Evolutionary conservation across 495 filamentous ascomycete genomes (phyloP), one percentile per base, ranked within the genome.

Genomic region (Penicillium soppii): DNA sequence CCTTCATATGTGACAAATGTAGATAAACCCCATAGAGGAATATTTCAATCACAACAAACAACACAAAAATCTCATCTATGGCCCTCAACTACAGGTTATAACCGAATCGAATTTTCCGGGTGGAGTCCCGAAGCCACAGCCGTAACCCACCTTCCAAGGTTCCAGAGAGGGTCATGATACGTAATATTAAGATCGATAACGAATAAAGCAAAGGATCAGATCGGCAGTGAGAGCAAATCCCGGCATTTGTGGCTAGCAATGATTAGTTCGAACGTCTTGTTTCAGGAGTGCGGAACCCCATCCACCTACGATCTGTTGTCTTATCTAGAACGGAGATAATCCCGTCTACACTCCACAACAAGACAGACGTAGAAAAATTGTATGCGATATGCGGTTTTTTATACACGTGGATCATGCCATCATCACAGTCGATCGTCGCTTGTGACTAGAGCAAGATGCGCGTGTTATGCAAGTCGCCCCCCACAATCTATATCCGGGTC

Each of bases 71-170:
- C 32, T 12, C 17, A 35, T 16, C 16, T 7, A 16, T 4, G 2
- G 7, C 30, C 30, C 25, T 23, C 16, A 2, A 35, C 20, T 7
- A 19, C 22, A n/a, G 50, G 54, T 54, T 57, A 53, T 57, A 57
- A 43, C 42, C 32, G 35, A 25, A 38, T 36, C 30, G 44, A 54
- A 32, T 45, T 51, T 23, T 45, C 47, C 1, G 40, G 55, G 43
- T 54, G 51, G 50, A 58, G 53, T 45, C 21, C 56, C 59, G 56
- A 57, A 62, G 51, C 56, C 56, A 62, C 59, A 55, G 43, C 59
- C 62, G 53, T 39, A 43, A 56, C 42, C 50, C 56, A 46, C 56
- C 47, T 47, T 39, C 32, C 7, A 43, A 26, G n/a, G n/a, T n/a
- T n/a, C n/a, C n/a, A 26, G 33, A 39, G 20, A 22, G 47, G 32